phyloP scores from a whole-genome alignment of 495 filamentous ascomycete genomes.

The Daldinia concentrica region DNA sequence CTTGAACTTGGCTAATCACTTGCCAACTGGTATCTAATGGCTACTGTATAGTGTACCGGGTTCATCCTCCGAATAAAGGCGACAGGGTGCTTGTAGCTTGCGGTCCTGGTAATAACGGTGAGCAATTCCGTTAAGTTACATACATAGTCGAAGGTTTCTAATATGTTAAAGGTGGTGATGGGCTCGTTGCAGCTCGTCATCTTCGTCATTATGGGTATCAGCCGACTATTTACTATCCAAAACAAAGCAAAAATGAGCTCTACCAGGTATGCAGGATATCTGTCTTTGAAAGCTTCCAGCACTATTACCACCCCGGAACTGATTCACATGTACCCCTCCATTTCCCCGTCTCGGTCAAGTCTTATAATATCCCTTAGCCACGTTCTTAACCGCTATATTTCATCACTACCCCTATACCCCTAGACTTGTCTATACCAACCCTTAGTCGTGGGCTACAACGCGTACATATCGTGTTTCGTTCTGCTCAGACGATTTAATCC shows the following conservation, averaged over 20 bases:
- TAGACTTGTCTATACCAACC: constrained; percentile 1
- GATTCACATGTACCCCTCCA: background rate
- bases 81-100: constrained; percentile 85
- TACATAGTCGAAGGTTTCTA: constrained; percentile 36
- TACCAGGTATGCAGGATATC: constrained; percentile 70
- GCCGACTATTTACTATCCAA: constrained; percentile 92
- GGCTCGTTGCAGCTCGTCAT: constrained; percentile 93
- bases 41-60: constrained; percentile 70
- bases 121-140: constrained; percentile 19
- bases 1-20: background rate
- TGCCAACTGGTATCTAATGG: constrained; percentile 6
- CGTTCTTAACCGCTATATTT: background rate
- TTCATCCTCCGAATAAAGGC: constrained; percentile 80
- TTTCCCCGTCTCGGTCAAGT: background rate
- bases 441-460: background rate
- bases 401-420: background rate
- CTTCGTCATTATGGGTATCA: constrained; percentile 93
- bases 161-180: constrained; percentile 77
- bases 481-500: background rate
- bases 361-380: background rate
- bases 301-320: background rate
- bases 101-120: constrained; percentile 95
- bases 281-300: constrained; percentile 5
- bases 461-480: constrained; percentile 36
- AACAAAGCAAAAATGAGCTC: constrained; percentile 85